These are phyloP conservation scores for Penicillium lagena DNA, from an alignment of 495 filamentous ascomycete genomes.

Conservation along the genomic window DNA sequence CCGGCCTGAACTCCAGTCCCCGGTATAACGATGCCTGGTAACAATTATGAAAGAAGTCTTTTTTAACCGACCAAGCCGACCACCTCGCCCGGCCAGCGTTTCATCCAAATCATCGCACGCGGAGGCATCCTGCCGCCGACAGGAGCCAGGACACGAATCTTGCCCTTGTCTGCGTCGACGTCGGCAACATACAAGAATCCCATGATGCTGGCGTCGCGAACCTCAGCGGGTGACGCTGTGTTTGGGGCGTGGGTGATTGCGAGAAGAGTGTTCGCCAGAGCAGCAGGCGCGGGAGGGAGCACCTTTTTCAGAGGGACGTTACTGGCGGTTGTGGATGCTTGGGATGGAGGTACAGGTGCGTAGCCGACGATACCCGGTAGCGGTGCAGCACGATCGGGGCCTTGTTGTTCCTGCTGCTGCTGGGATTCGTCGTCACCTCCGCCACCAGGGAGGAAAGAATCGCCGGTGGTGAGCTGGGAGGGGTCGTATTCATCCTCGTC, in stretches of 20 bases:
- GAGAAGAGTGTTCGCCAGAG: conserved; percentile 56
- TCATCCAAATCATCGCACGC: conserved; percentile 65
- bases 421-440: conserved; percentile 24
- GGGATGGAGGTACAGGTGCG: not conserved
- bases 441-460: conserved; percentile 44
- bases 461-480: conserved; percentile 29
- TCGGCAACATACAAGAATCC: conserved; percentile 89
- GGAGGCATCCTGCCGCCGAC: conserved; percentile 72
- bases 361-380: conserved; percentile 19
- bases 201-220: conserved; percentile 80
- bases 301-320: conserved; percentile 33
- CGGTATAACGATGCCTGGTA: too few relatives aligned
- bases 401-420: conserved; percentile 7
- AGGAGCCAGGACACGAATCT: conserved; percentile 74
- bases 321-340: conserved; percentile 2
- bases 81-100: conserved; percentile 44
- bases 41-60: too few relatives aligned
- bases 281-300: conserved; percentile 23
- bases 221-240: conserved; percentile 58
- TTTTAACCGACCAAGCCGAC: conserved; percentile 41
- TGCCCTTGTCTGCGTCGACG: conserved; percentile 78
- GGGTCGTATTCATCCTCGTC: conserved; percentile 42
- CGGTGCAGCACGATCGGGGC: conserved; percentile 12
- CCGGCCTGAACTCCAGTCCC: too few relatives aligned
- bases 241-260: conserved; percentile 70